Base-by-base conservation (phyloP, 495 filamentous ascomycete genomes). In the Aspergillus incahuasiensis region DNA sequence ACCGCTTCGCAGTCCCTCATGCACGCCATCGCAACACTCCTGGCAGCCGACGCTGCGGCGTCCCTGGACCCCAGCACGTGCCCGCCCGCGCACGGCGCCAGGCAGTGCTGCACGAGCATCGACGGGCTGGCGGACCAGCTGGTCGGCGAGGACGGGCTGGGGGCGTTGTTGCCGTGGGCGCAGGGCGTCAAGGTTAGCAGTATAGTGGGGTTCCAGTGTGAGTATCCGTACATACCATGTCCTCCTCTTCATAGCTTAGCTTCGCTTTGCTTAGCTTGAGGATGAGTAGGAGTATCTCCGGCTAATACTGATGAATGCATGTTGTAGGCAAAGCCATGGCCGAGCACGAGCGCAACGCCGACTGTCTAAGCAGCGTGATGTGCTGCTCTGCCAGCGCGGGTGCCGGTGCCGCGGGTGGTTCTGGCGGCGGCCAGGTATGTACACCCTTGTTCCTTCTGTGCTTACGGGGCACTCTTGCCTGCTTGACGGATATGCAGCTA, bases 41-140 rank as follows among this genome's bases (percentile, higher is more conserved):
- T 41, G n/a, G 43, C 52, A 20, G 18, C 46, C 43, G 34, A 48
- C 20, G 42, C 40, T 47, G 3, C 46, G 55, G 21, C 49, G 1
- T 34, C 40, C 39, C 22, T 19, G 20, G 20, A 50, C n/a, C 44
- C 39, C 6, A 35, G 41, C 22, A 40, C 53, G 7, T 49, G 52
- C 28, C 38, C 49, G n/a, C 13, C 22, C 25, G 4, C 40, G 11
- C 54, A 42, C 45, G 12, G 18, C 15, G 61, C 54, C 22, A 73
- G 70, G 43, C 54, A 63, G 43, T 75, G 71, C 67, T 74, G 72
- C 47, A 52, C 54, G 49, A 60, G 59, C 1, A n/a, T 75, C 3
- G 39, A 62, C n/a, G 9, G 57, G 19, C 38, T 65, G 0, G 55
- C 64, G 0, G 55, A 68, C 0, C 39, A 54, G 8, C 6, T 74